Evolutionary conservation across 768 basidiomycete species (phyloP), one percentile per base, ranked within the genome.

Genomic region (Naganishia vaughanmartiniae): DNA sequence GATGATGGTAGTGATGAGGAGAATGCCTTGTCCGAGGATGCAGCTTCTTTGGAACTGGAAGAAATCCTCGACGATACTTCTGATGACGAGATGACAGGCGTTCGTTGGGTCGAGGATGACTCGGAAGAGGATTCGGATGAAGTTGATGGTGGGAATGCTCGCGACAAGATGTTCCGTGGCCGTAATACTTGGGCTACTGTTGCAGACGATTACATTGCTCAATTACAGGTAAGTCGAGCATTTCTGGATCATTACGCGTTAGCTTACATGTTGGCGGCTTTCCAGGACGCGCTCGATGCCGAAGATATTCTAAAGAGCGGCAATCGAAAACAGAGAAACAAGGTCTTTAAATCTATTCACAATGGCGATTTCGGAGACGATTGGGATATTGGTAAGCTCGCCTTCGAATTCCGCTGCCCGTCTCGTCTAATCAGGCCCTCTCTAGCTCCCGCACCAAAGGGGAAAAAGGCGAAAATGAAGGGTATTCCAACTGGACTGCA

Each of bases 321-420:
- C 11, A 81, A 77, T 39, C 81, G 86, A 68, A 87, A 87, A 74
- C 79, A 81, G 69, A 82, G 83, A 68, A 88, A 88, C n/a, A 79
- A 83, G 33, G 60, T 88, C 0, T 89, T 90, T 84, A 82, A 82
- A 26, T 85, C 89, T 0, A 83, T 90, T 42, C 83, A 83, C 15
- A 82, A 88, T 74, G 90, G 89, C 4, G 74, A 81, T 55, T 84
- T 84, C 70, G 83, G 74, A 28, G 77, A 78, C 42, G 70, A 73
- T 48, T 69, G 67, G 69, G 68, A 72, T 21, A 26, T 69, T 2
- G 48, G 72, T 73, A 17, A 57, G 72, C 66, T 31, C 55, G 15
- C 11, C 21, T 15, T 4, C 28, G 30, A 17, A 45, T n/a, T 42
- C 30, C 11, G 79, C 4, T 15, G 28, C 42, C 7, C 9, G 42